phyloP scores from a whole-genome alignment of 1,284 basidiomycete species.

The Puccinia polysora region DNA sequence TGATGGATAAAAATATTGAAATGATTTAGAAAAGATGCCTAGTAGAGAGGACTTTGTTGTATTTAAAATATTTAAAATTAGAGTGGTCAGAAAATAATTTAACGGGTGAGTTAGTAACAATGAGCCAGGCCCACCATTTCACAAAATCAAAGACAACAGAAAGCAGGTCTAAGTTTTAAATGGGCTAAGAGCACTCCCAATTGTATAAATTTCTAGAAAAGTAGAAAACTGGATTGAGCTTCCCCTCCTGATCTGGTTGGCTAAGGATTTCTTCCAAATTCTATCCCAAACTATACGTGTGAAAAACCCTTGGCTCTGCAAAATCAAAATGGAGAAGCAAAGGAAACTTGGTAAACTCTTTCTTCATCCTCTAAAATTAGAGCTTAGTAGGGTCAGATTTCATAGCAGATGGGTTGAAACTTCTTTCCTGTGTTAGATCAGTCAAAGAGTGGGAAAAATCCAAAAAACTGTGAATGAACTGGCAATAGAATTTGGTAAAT shows the following conservation, averaged over 20 bases:
- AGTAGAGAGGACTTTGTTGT: not conserved
- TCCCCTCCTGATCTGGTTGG: not conserved
- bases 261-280: conserved; percentile 1
- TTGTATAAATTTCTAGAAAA: conserved; percentile 10
- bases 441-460: not conserved
- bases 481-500: not conserved
- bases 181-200: not conserved
- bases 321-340: conserved; percentile 32
- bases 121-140: conserved; percentile 27
- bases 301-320: not conserved
- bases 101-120: not conserved
- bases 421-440: not conserved
- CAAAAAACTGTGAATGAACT: conserved; percentile 1
- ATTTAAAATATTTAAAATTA: conserved; percentile 22
- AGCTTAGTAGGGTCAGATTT: not conserved
- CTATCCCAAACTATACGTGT: conserved; percentile 26
- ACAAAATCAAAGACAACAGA: conserved; percentile 14
- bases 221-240: conserved; percentile 6
- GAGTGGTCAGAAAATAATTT: conserved; percentile 33
- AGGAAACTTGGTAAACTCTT: not conserved
- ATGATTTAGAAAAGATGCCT: conserved; percentile 5
- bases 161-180: conserved; percentile 16
- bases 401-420: not conserved
- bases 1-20: conserved; percentile 17
- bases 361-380: not conserved